Evolutionary conservation across 2,329 filamentous ascomycete species (phyloP).

Genomic region (Cladobotryum mycophilum): DNA sequence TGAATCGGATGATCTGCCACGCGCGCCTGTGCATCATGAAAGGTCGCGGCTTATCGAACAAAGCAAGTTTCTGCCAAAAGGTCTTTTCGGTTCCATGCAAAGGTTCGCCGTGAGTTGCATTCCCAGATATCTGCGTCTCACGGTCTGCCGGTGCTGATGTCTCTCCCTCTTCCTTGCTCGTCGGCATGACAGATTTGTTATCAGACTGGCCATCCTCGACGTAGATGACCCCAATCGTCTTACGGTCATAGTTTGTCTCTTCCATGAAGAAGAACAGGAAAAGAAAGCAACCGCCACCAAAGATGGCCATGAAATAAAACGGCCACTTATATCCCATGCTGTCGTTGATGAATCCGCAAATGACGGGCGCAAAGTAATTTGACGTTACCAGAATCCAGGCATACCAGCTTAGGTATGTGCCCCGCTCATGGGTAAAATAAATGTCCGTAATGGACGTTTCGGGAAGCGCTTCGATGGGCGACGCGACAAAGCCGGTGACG

Average conservation of each 20-base stretch:
- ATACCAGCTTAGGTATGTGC: conserved; percentile 38
- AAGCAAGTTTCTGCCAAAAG: conserved; percentile 35
- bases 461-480: conserved; percentile 41
- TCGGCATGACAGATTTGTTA: conserved; percentile 1
- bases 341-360: conserved; percentile 39
- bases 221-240: not conserved
- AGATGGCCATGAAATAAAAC: conserved; percentile 37
- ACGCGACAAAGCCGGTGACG: conserved; percentile 36
- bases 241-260: conserved; percentile 48
- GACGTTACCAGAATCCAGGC: conserved; percentile 30
- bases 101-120: too few species aligned
- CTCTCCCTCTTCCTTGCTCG: not conserved
- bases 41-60: conserved; percentile 29
- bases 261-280: conserved; percentile 52
- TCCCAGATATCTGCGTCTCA: not conserved
- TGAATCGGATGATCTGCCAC: conserved; percentile 29
- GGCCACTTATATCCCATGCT: conserved; percentile 36
- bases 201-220: not conserved
- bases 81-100: conserved; percentile 25
- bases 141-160: not conserved
- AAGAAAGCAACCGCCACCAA: conserved; percentile 28
- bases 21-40: conserved; percentile 33
- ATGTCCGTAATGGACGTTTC: conserved; percentile 39
- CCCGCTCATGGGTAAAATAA: conserved; percentile 36
- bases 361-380: conserved; percentile 39